A percentile compares a stretch with the other conserved stretches of the same genome.
These are phyloP conservation scores for Datisca glomerata DNA, from an alignment of 306 rosid species.

Conservation along the genomic window DNA sequence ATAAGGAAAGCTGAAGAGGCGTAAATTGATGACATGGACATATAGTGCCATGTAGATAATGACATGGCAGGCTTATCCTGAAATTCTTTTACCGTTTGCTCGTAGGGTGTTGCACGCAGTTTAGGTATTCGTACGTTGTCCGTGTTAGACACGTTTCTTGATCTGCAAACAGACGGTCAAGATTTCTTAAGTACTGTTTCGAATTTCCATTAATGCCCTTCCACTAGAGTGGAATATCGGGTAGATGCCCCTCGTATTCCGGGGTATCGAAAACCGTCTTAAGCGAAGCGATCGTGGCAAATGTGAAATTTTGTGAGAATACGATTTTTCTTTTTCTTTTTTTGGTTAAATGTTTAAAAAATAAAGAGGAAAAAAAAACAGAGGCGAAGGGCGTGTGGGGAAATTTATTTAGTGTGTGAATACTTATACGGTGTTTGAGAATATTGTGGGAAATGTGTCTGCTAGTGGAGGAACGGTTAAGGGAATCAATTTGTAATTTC, in stretches of 20 bases:
- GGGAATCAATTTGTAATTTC: no score
- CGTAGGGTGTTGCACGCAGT: slow-evolving; percentile 22
- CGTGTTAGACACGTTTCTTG: slow-evolving; percentile 22
- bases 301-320: slow-evolving; percentile 8
- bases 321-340: no score
- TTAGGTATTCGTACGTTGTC: not conserved
- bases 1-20: slow-evolving; percentile 13
- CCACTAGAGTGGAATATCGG: slow-evolving; percentile 8
- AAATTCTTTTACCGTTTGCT: slow-evolving; percentile 9
- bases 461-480: no score
- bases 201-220: slow-evolving; percentile 11
- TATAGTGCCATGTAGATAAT: slow-evolving; percentile 14
- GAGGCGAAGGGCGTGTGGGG: no score
- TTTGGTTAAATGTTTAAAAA: no score
- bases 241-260: slow-evolving; percentile 15
- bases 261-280: slow-evolving; percentile 20
- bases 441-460: no score
- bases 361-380: no score
- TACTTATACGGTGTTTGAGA: no score
- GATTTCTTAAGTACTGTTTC: not conserved
- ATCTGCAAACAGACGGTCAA: not conserved
- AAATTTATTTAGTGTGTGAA: no score
- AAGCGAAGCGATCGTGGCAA: slow-evolving; percentile 12
- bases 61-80: slow-evolving; percentile 21
- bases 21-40: slow-evolving; percentile 37